These are phyloP conservation scores for Dorcoceras hygrometricum DNA, from an alignment of 257 asterid genomes.

Conservation along the genomic window DNA sequence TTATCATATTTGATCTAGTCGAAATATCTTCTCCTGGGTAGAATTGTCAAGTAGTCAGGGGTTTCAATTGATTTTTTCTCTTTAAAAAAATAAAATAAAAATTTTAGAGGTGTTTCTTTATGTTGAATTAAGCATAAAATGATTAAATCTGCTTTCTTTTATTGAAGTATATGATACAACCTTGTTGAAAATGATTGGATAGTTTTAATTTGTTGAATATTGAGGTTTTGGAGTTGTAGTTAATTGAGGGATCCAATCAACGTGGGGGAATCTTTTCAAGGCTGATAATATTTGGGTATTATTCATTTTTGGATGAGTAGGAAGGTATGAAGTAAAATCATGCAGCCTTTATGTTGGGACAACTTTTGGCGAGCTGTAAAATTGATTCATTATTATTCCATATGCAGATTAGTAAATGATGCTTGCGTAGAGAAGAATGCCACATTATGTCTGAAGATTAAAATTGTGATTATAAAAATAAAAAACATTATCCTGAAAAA, in stretches of 20 bases:
- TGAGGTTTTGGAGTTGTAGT: conserved; percentile 17
- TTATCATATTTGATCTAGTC: background rate
- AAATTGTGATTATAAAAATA: background rate
- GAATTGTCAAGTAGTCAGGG: background rate
- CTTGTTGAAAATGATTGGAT: background rate
- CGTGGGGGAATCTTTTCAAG: background rate
- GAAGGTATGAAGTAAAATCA: background rate
- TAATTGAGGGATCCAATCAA: background rate
- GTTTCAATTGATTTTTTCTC: background rate
- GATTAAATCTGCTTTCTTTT: background rate
- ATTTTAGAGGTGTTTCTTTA: conserved; percentile 5
- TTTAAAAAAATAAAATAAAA: too few species aligned
- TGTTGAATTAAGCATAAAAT: background rate
- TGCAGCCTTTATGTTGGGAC: background rate
- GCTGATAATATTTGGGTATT: background rate
- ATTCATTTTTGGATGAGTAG: background rate
- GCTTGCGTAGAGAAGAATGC: background rate
- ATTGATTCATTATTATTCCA: background rate
- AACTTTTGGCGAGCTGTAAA: background rate
- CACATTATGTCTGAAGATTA: background rate
- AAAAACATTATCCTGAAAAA: background rate
- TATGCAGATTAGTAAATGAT: background rate
- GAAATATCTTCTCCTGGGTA: background rate
- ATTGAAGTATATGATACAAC: background rate
- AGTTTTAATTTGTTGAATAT: background rate